phyloP scores from a whole-genome alignment of 2,329 filamentous ascomycete genomes.

The Hypomyces perniciosus region DNA sequence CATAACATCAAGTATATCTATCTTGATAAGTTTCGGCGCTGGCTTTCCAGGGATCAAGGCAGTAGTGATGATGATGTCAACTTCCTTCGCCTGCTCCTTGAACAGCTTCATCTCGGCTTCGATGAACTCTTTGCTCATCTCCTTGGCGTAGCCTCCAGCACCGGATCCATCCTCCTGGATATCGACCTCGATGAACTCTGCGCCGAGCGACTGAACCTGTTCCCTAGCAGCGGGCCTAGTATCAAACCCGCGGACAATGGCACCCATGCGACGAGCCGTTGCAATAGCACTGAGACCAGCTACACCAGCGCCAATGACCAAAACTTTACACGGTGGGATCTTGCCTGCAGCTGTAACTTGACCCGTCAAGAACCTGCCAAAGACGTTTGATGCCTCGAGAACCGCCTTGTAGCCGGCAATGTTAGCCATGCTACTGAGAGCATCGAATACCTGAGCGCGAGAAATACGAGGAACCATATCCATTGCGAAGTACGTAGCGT shows the following conservation, averaged over 20 bases:
- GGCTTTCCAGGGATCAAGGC: conserved; percentile 82
- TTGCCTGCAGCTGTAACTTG: conserved; percentile 87
- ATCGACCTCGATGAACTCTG: conserved; percentile 84
- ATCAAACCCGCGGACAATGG: conserved; percentile 85
- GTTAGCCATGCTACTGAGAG: conserved; percentile 87
- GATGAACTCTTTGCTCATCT: conserved; percentile 92
- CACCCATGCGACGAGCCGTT: conserved; percentile 77
- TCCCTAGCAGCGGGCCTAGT: conserved; percentile 83
- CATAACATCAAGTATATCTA: conserved; percentile 75
- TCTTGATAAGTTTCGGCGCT: conserved; percentile 78
- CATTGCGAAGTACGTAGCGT: conserved; percentile 80
- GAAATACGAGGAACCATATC: conserved; percentile 89
- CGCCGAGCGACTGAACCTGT: conserved; percentile 84
- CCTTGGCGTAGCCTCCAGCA: conserved; percentile 82
- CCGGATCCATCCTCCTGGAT: conserved; percentile 79
- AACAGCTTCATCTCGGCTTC: conserved; percentile 92
- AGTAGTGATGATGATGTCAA: conserved; percentile 89
- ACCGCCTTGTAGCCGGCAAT: conserved; percentile 93
- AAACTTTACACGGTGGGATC: conserved; percentile 83
- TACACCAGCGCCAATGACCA: conserved; percentile 86
- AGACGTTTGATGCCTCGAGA: conserved; percentile 81
- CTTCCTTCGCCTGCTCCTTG: conserved; percentile 76
- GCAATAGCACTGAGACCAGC: conserved; percentile 85
- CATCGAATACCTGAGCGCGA: conserved; percentile 81
- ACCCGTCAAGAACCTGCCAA: conserved; percentile 81